Base-by-base conservation (phyloP, 73 alveolate genomes). In the Paramecium primaurelia region DNA sequence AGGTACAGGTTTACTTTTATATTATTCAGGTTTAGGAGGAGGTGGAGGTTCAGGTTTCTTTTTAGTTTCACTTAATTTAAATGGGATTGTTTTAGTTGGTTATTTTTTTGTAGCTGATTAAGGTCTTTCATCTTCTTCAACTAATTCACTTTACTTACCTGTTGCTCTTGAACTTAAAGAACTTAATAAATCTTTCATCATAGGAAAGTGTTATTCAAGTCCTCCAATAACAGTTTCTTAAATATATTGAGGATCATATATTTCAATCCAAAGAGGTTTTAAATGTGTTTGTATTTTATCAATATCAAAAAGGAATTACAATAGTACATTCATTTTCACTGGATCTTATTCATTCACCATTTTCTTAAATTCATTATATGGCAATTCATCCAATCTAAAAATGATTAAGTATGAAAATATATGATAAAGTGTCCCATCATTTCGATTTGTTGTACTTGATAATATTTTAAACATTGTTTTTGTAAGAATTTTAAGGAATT, bases 281-380 rank as follows among this genome's bases (percentile, higher is more conserved):
- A 97, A 93, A 86, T 96, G 94, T 77, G 94, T 92, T 87, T 92
- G 92, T 6, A 97, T 54, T n/a, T 92, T 47, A 22, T 97, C 98
- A 58, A 96, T 96, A 86, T 97, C 97, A 86, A 97, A 97, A 25
- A 97, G 83, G 92, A 97, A 97, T 86, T 96, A 93, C 22, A 97
- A 93, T 83, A 97, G 93, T 71, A 94, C 99, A 93, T 97, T 96
- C 99, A 97, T 97, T 92, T 97, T 97, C 20, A 97, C 98, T 68
- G 98, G 93, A 92, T 97, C 99, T 90, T 97, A 97, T 34, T 96
- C 94, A 92, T 93, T 93, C 86, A 93, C 92, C 90, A 95, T 86
- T 93, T 96, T 94, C 92, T 96, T 95, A 83, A 90, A 97, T 71
- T 97, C 99, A 58, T 96, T 98, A 75, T 95, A 89, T 22, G 97